Percentiles rank a stretch among this genome's conserved stretches.
Conservation (phyloP, 176 grass and related monocot genomes). For the Carex parvula region DNA sequence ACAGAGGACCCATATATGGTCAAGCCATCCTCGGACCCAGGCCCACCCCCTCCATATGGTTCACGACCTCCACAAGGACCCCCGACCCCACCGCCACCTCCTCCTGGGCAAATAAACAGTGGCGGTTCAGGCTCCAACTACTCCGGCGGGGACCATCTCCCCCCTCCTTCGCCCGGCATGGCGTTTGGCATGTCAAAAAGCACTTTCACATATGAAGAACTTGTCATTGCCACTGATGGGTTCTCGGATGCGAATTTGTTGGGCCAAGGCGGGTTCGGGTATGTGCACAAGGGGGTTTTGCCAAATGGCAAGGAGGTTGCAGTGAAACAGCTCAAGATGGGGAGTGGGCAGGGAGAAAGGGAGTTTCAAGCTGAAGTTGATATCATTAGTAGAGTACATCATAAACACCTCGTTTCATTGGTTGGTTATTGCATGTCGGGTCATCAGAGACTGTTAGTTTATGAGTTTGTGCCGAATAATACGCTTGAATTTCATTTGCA, state of each 20-base stretch:
- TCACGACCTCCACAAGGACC: constrained; percentile 30
- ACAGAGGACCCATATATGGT: constrained; percentile 70
- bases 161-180: constrained; percentile 38
- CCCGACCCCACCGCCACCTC: constrained; percentile 27
- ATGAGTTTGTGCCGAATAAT: constrained; percentile 84
- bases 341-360: constrained; percentile 84
- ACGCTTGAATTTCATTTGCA: constrained; percentile 87
- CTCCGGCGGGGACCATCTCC: constrained; percentile 47
- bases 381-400: constrained; percentile 83
- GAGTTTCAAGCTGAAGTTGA: constrained; percentile 93
- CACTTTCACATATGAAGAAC: constrained; percentile 86
- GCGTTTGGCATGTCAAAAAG: constrained; percentile 43
- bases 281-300: constrained; percentile 81
- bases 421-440: constrained; percentile 84
- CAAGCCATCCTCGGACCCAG: constrained; percentile 45
- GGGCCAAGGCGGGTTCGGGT: constrained; percentile 92
- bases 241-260: constrained; percentile 89
- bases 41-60: constrained; percentile 33
- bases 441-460: constrained; percentile 71
- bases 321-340: constrained; percentile 76
- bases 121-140: constrained; percentile 66
- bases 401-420: constrained; percentile 77
- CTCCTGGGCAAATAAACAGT: constrained; percentile 47
- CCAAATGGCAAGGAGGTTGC: constrained; percentile 77
- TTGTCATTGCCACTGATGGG: constrained; percentile 67